These are phyloP conservation scores for Lentinula lateritia DNA, from an alignment of 768 basidiomycete species.

Conservation along the genomic window DNA sequence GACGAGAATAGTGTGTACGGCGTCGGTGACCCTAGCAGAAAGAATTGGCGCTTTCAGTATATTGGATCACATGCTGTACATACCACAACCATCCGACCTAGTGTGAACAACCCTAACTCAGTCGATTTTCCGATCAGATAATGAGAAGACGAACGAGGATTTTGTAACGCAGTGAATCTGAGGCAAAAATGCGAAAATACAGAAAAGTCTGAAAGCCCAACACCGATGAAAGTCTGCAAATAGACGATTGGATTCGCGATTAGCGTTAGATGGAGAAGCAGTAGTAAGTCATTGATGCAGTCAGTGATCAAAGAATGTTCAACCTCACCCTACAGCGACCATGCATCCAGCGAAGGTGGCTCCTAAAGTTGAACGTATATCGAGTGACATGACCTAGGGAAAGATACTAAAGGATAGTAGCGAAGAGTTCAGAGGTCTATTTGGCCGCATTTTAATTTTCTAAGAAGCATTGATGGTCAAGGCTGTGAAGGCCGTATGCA, in stretches of 20 bases:
- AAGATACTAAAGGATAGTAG: neutral
- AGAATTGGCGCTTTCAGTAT: neutral
- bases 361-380: slow-evolving; percentile 5
- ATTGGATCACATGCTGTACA: neutral
- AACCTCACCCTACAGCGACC: slow-evolving; percentile 8
- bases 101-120: neutral
- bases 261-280: neutral
- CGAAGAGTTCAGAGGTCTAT: neutral
- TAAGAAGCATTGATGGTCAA: too few species aligned
- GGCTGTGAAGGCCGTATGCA: too few species aligned
- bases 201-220: slow-evolving; percentile 12
- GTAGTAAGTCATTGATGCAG: neutral
- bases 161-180: slow-evolving; percentile 8
- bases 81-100: slow-evolving; percentile 1
- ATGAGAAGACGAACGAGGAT: neutral
- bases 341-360: slow-evolving; percentile 8
- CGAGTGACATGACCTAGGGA: slow-evolving; percentile 2
- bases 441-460: too few species aligned
- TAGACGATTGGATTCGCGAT: neutral
- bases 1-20: slow-evolving; percentile 8
- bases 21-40: slow-evolving; percentile 5
- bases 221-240: slow-evolving; percentile 10
- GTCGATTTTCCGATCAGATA: neutral
- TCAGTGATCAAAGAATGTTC: neutral
- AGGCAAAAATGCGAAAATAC: slow-evolving; percentile 11